Conservation (phyloP, 768 basidiomycete genomes). For the Boletus rubropictus region DNA sequence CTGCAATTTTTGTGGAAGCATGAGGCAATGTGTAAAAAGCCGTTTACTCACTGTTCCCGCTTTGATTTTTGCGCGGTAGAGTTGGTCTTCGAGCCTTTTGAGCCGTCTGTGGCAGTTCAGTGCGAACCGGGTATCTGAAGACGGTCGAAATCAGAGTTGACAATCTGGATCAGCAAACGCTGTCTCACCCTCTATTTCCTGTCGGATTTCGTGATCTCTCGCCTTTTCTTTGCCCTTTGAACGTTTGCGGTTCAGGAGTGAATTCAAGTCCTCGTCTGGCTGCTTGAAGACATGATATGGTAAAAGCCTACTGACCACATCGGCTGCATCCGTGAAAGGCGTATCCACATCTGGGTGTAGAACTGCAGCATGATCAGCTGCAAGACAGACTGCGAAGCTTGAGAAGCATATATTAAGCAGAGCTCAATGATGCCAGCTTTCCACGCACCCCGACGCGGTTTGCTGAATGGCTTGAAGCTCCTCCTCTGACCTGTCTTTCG, state of each 20-base stretch:
- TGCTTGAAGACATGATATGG: constrained; percentile 81
- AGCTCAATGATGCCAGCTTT: background rate
- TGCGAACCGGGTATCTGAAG: constrained; percentile 64
- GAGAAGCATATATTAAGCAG: constrained; percentile 17
- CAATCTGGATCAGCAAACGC: background rate
- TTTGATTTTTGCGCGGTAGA: constrained; percentile 47
- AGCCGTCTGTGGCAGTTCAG: constrained; percentile 59
- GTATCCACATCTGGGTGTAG: constrained; percentile 63
- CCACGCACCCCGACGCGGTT: constrained; percentile 47
- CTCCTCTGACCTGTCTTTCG: constrained; percentile 42
- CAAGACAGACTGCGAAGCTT: constrained; percentile 53
- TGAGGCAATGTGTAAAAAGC: background rate
- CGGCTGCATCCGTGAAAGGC: constrained; percentile 56
- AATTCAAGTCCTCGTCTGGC: constrained; percentile 56
- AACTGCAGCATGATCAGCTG: constrained; percentile 56
- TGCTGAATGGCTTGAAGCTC: constrained; percentile 45
- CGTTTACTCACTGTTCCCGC: constrained; percentile 48
- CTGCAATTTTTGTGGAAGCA: constrained; percentile 33
- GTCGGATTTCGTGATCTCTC: constrained; percentile 36
- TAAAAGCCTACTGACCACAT: constrained; percentile 65
- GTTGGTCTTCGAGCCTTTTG: constrained; percentile 50
- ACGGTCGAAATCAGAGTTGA: constrained; percentile 2
- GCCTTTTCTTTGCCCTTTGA: constrained; percentile 64
- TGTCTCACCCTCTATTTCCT: constrained; percentile 48
- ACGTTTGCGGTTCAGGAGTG: constrained; percentile 16